Percentiles rank a stretch among this genome's conserved stretches.
These are phyloP conservation scores for Gnaphalium uliginosum DNA, from an alignment of 129 eudicot species.

Conservation along the genomic window DNA sequence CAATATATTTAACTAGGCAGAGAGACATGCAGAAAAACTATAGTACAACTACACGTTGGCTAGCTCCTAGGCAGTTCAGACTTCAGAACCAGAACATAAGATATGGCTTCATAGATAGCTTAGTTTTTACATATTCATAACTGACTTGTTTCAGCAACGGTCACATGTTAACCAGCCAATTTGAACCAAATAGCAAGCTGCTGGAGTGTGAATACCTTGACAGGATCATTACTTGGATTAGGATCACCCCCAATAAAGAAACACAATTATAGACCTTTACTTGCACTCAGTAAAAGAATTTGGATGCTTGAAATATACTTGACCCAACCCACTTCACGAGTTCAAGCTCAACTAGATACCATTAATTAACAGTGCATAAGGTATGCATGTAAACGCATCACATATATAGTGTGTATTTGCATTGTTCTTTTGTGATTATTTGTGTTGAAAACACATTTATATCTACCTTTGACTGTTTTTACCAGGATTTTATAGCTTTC, in stretches of 20 bases:
- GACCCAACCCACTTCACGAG: too few species aligned
- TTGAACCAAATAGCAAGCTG: neutral
- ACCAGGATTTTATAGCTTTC: neutral
- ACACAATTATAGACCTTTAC: neutral
- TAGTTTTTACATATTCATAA: neutral
- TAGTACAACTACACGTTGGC: neutral
- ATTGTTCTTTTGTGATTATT: too few species aligned
- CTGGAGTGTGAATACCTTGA: neutral
- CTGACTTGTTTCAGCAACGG: conserved; percentile 1
- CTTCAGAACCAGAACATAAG: neutral
- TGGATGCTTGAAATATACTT: too few species aligned
- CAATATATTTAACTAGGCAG: neutral
- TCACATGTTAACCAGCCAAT: neutral
- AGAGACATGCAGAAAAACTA: conserved; percentile 1
- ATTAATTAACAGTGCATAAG: too few species aligned
- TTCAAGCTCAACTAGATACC: too few species aligned
- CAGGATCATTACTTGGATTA: conserved; percentile 6
- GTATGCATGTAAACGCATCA: too few species aligned
- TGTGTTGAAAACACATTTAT: too few species aligned
- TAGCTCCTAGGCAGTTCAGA: conserved; percentile 14
- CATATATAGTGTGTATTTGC: too few species aligned
- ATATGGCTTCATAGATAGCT: neutral
- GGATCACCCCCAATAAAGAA: neutral
- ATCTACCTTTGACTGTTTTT: neutral
- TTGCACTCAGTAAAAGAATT: neutral